Evolutionary conservation across 1,284 basidiomycete species (phyloP).

Genomic region (Leccinum subfulvum): DNA sequence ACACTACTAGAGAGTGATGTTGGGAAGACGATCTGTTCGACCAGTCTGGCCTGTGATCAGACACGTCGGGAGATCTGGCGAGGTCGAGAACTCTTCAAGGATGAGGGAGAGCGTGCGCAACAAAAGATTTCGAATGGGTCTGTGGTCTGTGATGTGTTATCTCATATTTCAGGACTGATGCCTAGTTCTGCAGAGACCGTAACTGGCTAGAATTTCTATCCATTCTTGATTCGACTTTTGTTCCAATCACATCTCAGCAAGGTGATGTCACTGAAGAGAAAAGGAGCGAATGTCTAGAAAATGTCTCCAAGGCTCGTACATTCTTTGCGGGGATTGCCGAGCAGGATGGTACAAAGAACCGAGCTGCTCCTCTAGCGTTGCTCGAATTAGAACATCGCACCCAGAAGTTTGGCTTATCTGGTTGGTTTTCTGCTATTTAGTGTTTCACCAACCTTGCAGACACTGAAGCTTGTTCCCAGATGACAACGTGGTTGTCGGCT

Average conservation of each 20-base stretch:
- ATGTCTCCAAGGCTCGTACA: constrained; percentile 46
- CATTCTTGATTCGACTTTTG: constrained; percentile 66
- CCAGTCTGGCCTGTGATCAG: constrained; percentile 74
- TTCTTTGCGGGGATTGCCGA: constrained; percentile 57
- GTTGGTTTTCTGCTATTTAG: constrained; percentile 36
- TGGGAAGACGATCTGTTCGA: constrained; percentile 63
- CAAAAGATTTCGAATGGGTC: constrained; percentile 58
- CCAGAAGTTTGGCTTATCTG: constrained; percentile 44
- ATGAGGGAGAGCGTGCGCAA: constrained; percentile 61
- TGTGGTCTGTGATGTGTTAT: constrained; percentile 1
- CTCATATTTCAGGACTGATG: constrained; percentile 12
- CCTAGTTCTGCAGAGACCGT: constrained; percentile 53
- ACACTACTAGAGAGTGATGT: constrained; percentile 67
- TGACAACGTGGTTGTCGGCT: constrained; percentile 39
- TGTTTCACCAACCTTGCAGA: neutral
- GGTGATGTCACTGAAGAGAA: constrained; percentile 30
- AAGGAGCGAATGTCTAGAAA: constrained; percentile 35
- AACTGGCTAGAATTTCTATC: constrained; percentile 85
- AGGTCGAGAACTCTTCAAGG: constrained; percentile 48
- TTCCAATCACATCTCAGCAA: constrained; percentile 35
- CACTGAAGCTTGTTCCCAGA: constrained; percentile 37
- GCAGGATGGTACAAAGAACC: constrained; percentile 65
- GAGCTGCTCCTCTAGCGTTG: constrained; percentile 68
- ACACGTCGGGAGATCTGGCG: constrained; percentile 69
- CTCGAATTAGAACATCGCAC: constrained; percentile 70